Conservation (phyloP, 306 rosid genomes). For the Prosopis cineraria region DNA sequence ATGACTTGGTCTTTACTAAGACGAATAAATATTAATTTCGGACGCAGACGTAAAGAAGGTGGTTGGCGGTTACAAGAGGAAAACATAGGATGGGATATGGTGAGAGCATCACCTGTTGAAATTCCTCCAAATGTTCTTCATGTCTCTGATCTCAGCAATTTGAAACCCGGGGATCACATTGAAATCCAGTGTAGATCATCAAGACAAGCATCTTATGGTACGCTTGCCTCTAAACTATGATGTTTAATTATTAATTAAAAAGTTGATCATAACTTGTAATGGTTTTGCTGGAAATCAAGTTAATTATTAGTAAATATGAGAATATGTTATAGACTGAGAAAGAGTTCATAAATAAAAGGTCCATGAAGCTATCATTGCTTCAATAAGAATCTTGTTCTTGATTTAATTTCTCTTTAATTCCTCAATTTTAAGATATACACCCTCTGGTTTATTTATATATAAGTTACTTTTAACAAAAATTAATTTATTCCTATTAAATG, state of each 20-base stretch:
- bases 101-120: conserved; percentile 56
- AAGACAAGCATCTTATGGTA: conserved; percentile 61
- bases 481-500: no score
- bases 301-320: no score
- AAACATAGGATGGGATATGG: conserved; percentile 58
- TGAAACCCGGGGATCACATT: conserved; percentile 71
- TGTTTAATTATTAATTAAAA: not conserved
- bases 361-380: no score
- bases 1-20: not conserved
- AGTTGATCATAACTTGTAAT: not conserved
- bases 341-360: no score
- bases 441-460: no score
- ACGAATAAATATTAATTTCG: not conserved
- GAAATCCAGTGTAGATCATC: conserved; percentile 72
- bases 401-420: no score
- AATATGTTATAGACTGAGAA: no score
- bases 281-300: not conserved
- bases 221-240: not conserved
- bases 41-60: conserved; percentile 52
- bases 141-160: conserved; percentile 46
- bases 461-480: no score
- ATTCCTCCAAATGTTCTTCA: conserved; percentile 53
- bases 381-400: no score
- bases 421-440: no score
- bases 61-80: conserved; percentile 55